These are phyloP conservation scores for Blastomyces gilchristii DNA, from an alignment of 2,329 filamentous ascomycete genomes.

Conservation along the genomic window DNA sequence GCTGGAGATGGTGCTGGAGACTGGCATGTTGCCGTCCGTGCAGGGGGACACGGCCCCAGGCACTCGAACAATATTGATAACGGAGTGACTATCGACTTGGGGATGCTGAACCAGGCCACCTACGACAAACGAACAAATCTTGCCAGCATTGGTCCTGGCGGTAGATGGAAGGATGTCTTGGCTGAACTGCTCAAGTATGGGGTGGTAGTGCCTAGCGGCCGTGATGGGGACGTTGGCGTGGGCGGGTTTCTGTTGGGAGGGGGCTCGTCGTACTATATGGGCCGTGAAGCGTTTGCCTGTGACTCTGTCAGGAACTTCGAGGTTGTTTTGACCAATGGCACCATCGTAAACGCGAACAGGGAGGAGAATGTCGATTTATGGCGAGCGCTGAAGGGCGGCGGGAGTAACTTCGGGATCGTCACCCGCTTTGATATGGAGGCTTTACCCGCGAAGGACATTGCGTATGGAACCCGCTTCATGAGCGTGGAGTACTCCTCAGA, in stretches of 20 bases:
- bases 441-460: not conserved
- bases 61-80: not conserved
- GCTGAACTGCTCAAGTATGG: conserved; percentile 22
- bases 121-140: conserved; percentile 21
- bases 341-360: conserved; percentile 20
- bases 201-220: conserved; percentile 26
- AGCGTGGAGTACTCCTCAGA: not conserved
- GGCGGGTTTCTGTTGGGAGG: conserved; percentile 29
- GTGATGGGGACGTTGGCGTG: conserved; percentile 28
- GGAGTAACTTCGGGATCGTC: conserved; percentile 27
- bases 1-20: not conserved
- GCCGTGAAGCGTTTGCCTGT: not conserved
- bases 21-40: not conserved
- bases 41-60: not conserved
- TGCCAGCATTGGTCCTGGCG: conserved; percentile 25
- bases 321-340: conserved; percentile 23
- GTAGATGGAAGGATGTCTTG: conserved; percentile 27
- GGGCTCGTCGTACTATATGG: not conserved
- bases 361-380: conserved; percentile 23
- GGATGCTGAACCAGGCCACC: conserved; percentile 19
- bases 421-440: conserved; percentile 21
- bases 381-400: conserved; percentile 29
- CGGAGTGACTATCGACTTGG: conserved; percentile 2
- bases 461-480: conserved; percentile 1
- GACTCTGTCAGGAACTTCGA: conserved; percentile 1